phyloP scores from a whole-genome alignment of 345 rosid genomes.

The Gossypium longicalyx region DNA sequence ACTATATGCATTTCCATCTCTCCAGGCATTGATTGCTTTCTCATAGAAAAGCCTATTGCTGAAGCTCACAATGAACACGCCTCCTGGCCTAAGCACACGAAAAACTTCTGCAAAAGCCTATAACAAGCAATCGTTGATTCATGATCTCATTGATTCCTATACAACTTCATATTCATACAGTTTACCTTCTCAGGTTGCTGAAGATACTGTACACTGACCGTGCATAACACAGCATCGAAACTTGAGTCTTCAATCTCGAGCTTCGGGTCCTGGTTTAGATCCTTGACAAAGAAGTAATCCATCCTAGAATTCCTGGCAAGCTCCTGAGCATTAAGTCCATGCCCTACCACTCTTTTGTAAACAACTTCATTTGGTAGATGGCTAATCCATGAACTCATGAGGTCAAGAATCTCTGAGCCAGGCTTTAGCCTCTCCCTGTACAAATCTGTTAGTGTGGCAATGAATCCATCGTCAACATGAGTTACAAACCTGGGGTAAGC shows the following conservation, averaged over 20 bases:
- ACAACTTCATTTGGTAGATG: slow-evolving; percentile 62
- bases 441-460: slow-evolving; percentile 55
- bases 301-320: slow-evolving; percentile 68
- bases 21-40: slow-evolving; percentile 76
- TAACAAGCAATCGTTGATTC: background rate
- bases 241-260: slow-evolving; percentile 49
- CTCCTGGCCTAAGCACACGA: slow-evolving; percentile 74
- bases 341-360: slow-evolving; percentile 78
- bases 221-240: slow-evolving; percentile 72
- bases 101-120: slow-evolving; percentile 74
- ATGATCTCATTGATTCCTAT: background rate
- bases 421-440: slow-evolving; percentile 57
- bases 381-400: slow-evolving; percentile 96
- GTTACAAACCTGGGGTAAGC: slow-evolving; percentile 74
- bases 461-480: slow-evolving; percentile 77
- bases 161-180: background rate
- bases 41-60: slow-evolving; percentile 90
- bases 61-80: slow-evolving; percentile 73
- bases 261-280: slow-evolving; percentile 39
- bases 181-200: slow-evolving; percentile 85
- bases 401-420: slow-evolving; percentile 65
- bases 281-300: slow-evolving; percentile 61
- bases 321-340: slow-evolving; percentile 92
- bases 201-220: slow-evolving; percentile 83
- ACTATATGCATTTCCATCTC: slow-evolving; percentile 74